A percentile compares a stretch with the other conserved stretches of the same genome.
phyloP scores from a whole-genome alignment of 2,329 filamentous ascomycete species.

The Aspergillus sp. region DNA sequence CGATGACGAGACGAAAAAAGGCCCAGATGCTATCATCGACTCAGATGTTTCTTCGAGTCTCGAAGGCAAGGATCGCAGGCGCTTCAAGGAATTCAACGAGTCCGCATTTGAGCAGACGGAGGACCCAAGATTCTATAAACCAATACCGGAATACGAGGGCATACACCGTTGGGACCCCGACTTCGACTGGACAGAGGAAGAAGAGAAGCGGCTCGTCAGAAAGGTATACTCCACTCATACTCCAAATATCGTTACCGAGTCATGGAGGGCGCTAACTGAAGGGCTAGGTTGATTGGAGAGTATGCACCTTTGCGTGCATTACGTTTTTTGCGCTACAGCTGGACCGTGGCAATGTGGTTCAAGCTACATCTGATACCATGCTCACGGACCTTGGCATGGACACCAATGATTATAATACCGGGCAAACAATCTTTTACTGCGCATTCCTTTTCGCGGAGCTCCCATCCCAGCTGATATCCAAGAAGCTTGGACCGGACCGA shows the following conservation, averaged over 20 bases:
- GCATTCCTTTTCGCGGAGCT: constrained; percentile 52
- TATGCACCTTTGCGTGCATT: constrained; percentile 50
- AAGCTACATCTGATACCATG: constrained; percentile 63
- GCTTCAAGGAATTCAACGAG: constrained; percentile 17
- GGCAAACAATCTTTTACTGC: constrained; percentile 41
- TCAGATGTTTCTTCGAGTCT: constrained; percentile 17
- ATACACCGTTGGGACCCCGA: constrained; percentile 50
- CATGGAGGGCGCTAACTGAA: neutral
- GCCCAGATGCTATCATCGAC: constrained; percentile 4
- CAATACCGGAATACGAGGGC: constrained; percentile 47
- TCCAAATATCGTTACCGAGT: neutral
- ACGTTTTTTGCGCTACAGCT: constrained; percentile 67
- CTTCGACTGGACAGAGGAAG: constrained; percentile 45
- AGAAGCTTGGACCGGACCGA: constrained; percentile 59
- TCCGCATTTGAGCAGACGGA: constrained; percentile 37
- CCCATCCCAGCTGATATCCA: constrained; percentile 60
- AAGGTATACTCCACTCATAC: constrained; percentile 30
- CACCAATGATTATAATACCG: constrained; percentile 47
- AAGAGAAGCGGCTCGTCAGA: constrained; percentile 42
- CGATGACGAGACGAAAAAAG: constrained; percentile 13
- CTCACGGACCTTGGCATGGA: constrained; percentile 51
- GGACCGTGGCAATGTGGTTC: constrained; percentile 62
- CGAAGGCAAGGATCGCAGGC: neutral
- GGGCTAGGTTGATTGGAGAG: constrained; percentile 41
- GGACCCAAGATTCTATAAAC: constrained; percentile 38